Base-by-base conservation (phyloP, 805 yeast genomes). In the Barnettozyma californica region DNA sequence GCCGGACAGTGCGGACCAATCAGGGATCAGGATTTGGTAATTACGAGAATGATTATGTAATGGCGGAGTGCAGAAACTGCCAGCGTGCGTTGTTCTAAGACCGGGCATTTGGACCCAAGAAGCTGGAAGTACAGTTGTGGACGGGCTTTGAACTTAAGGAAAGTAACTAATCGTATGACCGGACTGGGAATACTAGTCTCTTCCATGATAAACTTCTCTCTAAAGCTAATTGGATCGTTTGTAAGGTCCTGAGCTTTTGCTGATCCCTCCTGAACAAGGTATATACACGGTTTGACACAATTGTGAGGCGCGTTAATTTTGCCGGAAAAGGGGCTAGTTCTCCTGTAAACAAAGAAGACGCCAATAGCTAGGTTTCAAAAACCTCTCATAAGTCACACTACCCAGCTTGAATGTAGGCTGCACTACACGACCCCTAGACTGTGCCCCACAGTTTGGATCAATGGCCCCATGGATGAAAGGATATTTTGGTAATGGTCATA, bases 401-500 rank as follows among this genome's bases (percentile, higher is more conserved):
- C 33, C n/a, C 13, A 9, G 33, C 5, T 29, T 29, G 9, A 3
- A 3, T 3, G 7, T 7, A 4, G 3, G 7, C 10, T 29, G 33
- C 14, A 11, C 11, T 13, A 11, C 11, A 29, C 16, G 33, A 29
- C 33, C 33, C 33, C 33, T 29, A 29, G 16, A 18, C 23, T 35
- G 38, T 20, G 13, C 41, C 41, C 26, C 41, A 38, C 41, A 23
- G 18, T 21, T 18, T 38, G 41, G 41, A 38, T 38, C 41, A 21
- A 38, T 16, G 41, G 41, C 18, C 18, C 23, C 18, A n/a, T 38
- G 41, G 41, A 38, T 38, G 41, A 38, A 38, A 21, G 41, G 41
- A 14, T 16, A 18, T 13, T 18, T 35, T 14, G 33, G 33, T 8
- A 9, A 29, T 13, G 33, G 33, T 29, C 33, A 29, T 29, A 29